phyloP scores from a whole-genome alignment of 225 moss, liverwort and hornwort species.

The Marchantia paleacea region DNA sequence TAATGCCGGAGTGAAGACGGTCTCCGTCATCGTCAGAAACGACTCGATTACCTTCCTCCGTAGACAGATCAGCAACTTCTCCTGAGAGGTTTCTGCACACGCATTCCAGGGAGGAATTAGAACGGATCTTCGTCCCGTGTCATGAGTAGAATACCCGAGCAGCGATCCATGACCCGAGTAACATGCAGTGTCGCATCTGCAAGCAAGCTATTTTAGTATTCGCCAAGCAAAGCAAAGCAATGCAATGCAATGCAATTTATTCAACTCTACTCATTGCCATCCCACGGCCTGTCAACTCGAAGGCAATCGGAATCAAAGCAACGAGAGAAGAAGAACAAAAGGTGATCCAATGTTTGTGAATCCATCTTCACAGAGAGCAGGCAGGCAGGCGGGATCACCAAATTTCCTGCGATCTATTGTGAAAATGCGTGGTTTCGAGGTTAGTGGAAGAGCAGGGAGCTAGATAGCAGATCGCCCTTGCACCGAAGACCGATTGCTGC shows the following conservation, averaged over 20 bases:
- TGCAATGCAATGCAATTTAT: not conserved
- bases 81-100: not conserved
- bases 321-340: not conserved
- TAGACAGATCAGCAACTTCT: not conserved
- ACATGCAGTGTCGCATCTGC: not conserved
- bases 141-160: not conserved
- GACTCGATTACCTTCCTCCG: not conserved
- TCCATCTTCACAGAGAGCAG: not conserved
- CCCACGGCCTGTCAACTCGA: not conserved
- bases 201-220: no score
- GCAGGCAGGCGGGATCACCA: not conserved
- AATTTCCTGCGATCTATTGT: not conserved
- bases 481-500: not conserved
- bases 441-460: not conserved
- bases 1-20: conserved; percentile 85
- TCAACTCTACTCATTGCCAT: not conserved
- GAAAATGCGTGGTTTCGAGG: not conserved
- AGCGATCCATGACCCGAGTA: not conserved
- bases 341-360: no score
- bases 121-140: not conserved
- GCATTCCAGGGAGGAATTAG: not conserved
- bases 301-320: not conserved
- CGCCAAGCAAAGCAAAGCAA: not conserved
- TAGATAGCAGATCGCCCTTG: not conserved
- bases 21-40: conserved; percentile 27